These are phyloP conservation scores for Penicillium parvum DNA, from an alignment of 495 filamentous ascomycete species.

Conservation along the genomic window DNA sequence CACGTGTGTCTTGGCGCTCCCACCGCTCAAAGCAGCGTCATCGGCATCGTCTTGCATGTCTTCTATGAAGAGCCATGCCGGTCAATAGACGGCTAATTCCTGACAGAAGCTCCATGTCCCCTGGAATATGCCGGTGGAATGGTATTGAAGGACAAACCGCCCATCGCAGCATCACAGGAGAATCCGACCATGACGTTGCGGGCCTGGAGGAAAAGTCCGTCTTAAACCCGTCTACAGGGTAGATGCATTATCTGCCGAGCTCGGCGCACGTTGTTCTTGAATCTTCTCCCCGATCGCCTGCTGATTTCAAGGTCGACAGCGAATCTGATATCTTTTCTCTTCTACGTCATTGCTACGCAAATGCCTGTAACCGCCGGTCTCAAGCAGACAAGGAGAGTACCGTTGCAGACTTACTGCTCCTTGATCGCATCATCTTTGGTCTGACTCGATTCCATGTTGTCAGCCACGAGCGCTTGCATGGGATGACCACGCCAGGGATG, in stretches of 20 bases:
- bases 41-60: too few relatives aligned
- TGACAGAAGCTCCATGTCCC: too few relatives aligned
- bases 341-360: background rate
- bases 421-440: too few relatives aligned
- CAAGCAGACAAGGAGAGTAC: background rate
- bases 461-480: slow-evolving; percentile 7
- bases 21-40: background rate
- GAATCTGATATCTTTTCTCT: background rate
- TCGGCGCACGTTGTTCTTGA: too few relatives aligned
- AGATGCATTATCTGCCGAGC: background rate
- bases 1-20: slow-evolving; percentile 17
- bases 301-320: too few relatives aligned
- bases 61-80: too few relatives aligned
- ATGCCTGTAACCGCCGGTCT: background rate
- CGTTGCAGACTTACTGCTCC: background rate
- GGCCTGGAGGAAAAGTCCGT: slow-evolving; percentile 9
- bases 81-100: too few relatives aligned
- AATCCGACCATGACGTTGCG: slow-evolving; percentile 8
- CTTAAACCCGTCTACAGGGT: slow-evolving; percentile 13
- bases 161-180: background rate
- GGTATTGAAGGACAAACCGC: background rate
- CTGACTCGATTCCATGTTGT: background rate
- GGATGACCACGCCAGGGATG: background rate
- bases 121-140: too few relatives aligned
- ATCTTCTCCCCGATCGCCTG: too few relatives aligned